Evolutionary conservation across 208 protist species (phyloP).

Genomic region (Acanthamoeba lenticulata): DNA sequence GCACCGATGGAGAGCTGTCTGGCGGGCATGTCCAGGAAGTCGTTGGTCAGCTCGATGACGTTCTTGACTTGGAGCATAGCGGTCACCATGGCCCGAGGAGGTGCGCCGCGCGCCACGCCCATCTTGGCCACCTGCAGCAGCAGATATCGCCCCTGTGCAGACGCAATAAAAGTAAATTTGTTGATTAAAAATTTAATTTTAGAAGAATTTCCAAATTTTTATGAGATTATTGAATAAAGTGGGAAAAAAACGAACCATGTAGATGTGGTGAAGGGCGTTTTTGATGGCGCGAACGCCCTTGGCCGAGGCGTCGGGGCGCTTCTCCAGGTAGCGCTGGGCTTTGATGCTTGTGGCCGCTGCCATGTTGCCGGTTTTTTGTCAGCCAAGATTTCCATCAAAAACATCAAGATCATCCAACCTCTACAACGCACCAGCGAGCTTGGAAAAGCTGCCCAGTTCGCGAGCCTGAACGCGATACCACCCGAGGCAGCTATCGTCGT

Average conservation of each 20-base stretch:
- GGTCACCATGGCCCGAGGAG: neutral
- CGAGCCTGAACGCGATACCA: neutral
- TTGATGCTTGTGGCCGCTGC: neutral
- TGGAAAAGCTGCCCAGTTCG: neutral
- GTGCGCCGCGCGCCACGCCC: neutral
- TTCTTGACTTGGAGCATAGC: neutral
- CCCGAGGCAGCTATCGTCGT: neutral
- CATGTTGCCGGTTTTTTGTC: neutral
- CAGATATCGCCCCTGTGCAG: neutral
- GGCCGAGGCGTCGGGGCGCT: neutral
- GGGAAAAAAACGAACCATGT: neutral
- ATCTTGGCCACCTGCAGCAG: neutral
- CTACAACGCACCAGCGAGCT: neutral
- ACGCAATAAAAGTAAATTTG: too few species aligned
- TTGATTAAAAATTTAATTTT: too few species aligned
- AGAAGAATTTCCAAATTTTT: too few species aligned
- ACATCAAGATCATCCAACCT: neutral
- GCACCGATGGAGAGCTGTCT: neutral
- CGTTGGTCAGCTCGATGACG: neutral
- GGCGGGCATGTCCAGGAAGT: constrained; percentile 8
- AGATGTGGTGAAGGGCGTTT: neutral
- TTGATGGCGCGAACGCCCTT: neutral
- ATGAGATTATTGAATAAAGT: too few species aligned
- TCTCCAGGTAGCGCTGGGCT: neutral
- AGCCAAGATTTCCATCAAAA: neutral